Evolutionary conservation across 1,284 basidiomycete genomes (phyloP), one percentile per base, ranked within the genome.

Genomic region (Apiotrichum veenhuisii): DNA sequence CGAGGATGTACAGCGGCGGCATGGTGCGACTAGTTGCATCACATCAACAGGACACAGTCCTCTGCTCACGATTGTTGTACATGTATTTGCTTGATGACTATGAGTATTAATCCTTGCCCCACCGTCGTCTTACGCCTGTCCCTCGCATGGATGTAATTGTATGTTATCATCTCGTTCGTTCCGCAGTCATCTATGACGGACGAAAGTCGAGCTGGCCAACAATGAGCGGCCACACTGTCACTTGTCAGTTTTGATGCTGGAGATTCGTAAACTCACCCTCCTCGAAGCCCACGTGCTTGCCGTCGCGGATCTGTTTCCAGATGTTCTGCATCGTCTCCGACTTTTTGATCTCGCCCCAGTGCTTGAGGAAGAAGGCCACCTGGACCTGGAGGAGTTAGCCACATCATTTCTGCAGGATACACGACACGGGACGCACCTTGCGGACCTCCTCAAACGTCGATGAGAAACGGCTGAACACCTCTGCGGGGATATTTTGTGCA

Each of bases 381-480:
- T 91, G 84, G 18, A 87, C 82, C 85, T 87, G 62, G 22, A 30
- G 15, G 23, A 10, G 43, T 46, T 37, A 55, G 58, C 23, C 46
- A 5, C 12, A n/a, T 12, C 15, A 8, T 34, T 27, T 15, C 5
- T 30, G 30, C n/a, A n/a, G n/a, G n/a, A n/a, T 30, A 30, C 30
- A 30, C 30, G 5, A n/a, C 37, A 4, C 25, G 8, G 34, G 3
- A 60, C 69, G 55, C 45, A 85, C 87, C 82, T 88, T 89, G 52
- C 89, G 81, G n/a, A 94, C 85, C 42, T 89, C 87, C 53, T 87
- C 85, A 66, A 89, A 92, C 1, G 85, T 85, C 17, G 86, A 85
- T 15, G 87, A 86, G 77, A 93, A 93, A 0, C 86, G 84, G 7
- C 87, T 89, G 68, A 94, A 94, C 41, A 88, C 85, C 72, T 94